phyloP scores from a whole-genome alignment of 2,329 filamentous ascomycete species.

The Aspergillus puulaauensis region DNA sequence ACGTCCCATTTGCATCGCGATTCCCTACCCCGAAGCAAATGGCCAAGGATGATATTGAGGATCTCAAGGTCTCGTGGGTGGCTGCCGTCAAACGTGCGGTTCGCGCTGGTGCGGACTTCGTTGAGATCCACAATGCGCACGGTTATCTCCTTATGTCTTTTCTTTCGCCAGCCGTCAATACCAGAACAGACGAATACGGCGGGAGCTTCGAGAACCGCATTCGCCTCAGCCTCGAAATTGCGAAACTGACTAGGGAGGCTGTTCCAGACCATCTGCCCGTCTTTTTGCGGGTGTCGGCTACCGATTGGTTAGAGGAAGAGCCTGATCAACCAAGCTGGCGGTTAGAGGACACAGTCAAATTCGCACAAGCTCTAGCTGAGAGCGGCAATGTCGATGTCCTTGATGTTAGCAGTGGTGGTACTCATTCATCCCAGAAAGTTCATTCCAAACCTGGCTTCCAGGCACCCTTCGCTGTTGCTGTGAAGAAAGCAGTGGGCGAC shows the following conservation, averaged over 20 bases:
- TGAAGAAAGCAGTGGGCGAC: conserved; percentile 71
- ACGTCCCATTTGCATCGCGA: conserved; percentile 61
- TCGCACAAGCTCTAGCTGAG: conserved; percentile 42
- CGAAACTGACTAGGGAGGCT: conserved; percentile 59
- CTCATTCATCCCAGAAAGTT: conserved; percentile 51
- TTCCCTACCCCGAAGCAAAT: conserved; percentile 66
- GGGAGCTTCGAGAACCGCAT: conserved; percentile 63
- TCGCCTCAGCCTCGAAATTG: conserved; percentile 66
- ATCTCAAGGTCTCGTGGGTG: conserved; percentile 63
- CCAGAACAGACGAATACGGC: conserved; percentile 60
- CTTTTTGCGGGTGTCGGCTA: conserved; percentile 69
- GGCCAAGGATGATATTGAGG: conserved; percentile 66
- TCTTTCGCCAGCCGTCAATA: conserved; percentile 67
- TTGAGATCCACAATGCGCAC: conserved; percentile 80
- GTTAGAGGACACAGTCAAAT: conserved; percentile 60
- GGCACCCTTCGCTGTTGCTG: conserved; percentile 66
- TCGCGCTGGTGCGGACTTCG: conserved; percentile 70
- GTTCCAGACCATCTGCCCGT: conserved; percentile 70
- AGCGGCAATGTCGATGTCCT: conserved; percentile 44
- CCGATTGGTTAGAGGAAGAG: conserved; percentile 70
- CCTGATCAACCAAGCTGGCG: conserved; percentile 67
- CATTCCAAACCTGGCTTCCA: conserved; percentile 66
- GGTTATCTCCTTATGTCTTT: conserved; percentile 74
- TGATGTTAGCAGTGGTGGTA: conserved; percentile 48
- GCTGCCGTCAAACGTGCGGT: conserved; percentile 61